Percentiles rank a stretch among this genome's conserved stretches.
Conservation (phyloP, 345 rosid species). For the Eucalyptus pumila region DNA sequence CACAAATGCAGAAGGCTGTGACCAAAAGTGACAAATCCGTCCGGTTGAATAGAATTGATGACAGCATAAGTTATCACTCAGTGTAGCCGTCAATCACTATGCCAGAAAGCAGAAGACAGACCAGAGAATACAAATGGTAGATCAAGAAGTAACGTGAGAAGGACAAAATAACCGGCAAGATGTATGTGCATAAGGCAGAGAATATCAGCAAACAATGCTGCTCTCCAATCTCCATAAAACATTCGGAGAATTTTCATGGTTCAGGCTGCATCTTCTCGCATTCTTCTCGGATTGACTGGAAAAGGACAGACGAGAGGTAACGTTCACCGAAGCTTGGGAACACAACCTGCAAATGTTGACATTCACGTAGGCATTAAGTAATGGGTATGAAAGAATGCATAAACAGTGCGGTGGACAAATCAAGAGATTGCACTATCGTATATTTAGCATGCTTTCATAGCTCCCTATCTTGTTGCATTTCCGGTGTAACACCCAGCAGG, state of each 20-base stretch:
- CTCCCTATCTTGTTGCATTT: not conserved
- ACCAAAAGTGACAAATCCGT: not conserved
- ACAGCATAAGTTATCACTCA: not conserved
- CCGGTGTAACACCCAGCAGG: not conserved
- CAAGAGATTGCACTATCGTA: not conserved
- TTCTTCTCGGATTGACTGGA: conserved; percentile 86
- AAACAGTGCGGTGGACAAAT: not conserved
- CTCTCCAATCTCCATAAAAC: not conserved
- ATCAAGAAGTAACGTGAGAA: not conserved
- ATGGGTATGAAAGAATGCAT: not conserved
- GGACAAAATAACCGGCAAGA: not conserved
- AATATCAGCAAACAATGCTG: not conserved
- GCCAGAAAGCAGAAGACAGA: not conserved
- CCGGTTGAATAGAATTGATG: not conserved
- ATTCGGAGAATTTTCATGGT: not conserved
- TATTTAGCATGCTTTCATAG: not conserved
- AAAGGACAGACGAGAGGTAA: conserved; percentile 74
- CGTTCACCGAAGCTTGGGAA: conserved; percentile 96
- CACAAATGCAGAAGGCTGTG: not conserved
- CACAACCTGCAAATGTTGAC: conserved; percentile 45
- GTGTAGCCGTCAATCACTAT: not conserved
- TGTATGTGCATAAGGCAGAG: not conserved
- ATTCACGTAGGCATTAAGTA: not conserved
- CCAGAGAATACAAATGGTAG: not conserved
- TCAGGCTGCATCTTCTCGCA: conserved; percentile 77